phyloP scores from a whole-genome alignment of 1,139 yeast species.

The Pichia terricola region DNA sequence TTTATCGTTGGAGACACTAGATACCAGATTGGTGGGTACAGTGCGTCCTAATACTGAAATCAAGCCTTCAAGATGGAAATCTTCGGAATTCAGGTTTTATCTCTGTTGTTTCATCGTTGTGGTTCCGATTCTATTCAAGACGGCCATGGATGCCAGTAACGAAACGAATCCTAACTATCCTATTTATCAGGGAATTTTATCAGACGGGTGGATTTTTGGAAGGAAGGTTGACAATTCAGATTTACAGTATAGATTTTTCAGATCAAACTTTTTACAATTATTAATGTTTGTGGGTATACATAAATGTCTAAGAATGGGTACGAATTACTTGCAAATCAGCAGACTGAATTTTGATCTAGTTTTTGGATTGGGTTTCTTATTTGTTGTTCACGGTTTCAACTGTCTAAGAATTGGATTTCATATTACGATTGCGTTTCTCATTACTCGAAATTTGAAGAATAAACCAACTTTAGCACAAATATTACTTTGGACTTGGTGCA shows the following conservation, averaged over 20 bases:
- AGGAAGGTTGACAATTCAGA: constrained; percentile 86
- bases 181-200: constrained; percentile 48
- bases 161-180: constrained; percentile 71
- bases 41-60: constrained; percentile 37
- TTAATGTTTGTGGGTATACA: constrained; percentile 48
- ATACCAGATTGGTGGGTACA: constrained; percentile 53
- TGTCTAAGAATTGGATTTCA: constrained; percentile 52
- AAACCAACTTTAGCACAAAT: constrained; percentile 27
- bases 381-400: constrained; percentile 75
- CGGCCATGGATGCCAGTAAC: constrained; percentile 75
- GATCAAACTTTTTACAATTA: constrained; percentile 66
- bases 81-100: constrained; percentile 66
- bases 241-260: constrained; percentile 75
- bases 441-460: constrained; percentile 34
- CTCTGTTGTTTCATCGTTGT: constrained; percentile 50
- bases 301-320: constrained; percentile 35
- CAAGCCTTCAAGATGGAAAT: constrained; percentile 57
- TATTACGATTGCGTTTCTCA: constrained; percentile 40
- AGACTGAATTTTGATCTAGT: constrained; percentile 57
- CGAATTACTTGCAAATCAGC: constrained; percentile 19
- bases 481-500: constrained; percentile 68
- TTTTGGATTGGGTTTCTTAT: constrained; percentile 63
- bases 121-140: constrained; percentile 74
- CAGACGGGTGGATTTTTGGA: constrained; percentile 70
- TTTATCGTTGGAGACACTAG: constrained; percentile 61